These are phyloP conservation scores for Rhodotorula graminis DNA, from an alignment of 768 basidiomycete species.

Conservation along the genomic window DNA sequence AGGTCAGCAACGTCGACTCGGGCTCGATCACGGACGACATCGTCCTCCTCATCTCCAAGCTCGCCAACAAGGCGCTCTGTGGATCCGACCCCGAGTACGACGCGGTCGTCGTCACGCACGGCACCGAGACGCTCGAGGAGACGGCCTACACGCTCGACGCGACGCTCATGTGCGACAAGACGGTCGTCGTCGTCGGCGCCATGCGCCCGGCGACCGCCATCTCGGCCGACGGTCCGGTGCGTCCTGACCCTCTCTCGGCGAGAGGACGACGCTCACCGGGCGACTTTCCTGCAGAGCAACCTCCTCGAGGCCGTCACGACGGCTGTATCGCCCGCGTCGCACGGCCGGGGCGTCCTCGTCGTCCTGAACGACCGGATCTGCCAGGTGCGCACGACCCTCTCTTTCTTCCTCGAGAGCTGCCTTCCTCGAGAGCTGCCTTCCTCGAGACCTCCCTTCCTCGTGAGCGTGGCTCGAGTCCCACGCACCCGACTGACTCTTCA, in stretches of 20 bases:
- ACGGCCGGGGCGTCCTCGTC: slow-evolving; percentile 42
- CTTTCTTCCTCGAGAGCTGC: no score
- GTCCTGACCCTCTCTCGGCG: background rate
- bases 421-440: no score
- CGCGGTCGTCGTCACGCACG: slow-evolving; percentile 30
- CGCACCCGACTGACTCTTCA: no score
- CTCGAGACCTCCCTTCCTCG: no score
- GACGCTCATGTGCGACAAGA: slow-evolving; percentile 44
- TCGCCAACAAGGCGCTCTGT: slow-evolving; percentile 42
- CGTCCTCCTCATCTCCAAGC: slow-evolving; percentile 16
- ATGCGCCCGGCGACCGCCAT: slow-evolving; percentile 47
- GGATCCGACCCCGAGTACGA: slow-evolving; percentile 39
- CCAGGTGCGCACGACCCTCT: background rate
- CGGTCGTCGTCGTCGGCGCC: slow-evolving; percentile 45
- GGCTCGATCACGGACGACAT: slow-evolving; percentile 15
- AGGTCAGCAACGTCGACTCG: slow-evolving; percentile 37
- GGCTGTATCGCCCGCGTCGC: slow-evolving; percentile 24
- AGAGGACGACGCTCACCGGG: no score
- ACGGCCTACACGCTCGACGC: slow-evolving; percentile 46
- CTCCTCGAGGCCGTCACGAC: slow-evolving; percentile 43
- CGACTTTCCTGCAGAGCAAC: slow-evolving; percentile 43
- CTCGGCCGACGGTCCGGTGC: slow-evolving; percentile 29
- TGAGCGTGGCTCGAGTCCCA: no score
- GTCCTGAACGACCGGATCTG: slow-evolving; percentile 47
- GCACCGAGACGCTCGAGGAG: slow-evolving; percentile 45